Percentiles rank a stretch among this genome's conserved stretches.
These are phyloP conservation scores for Brassica carinata DNA, from an alignment of 345 rosid species.

Conservation along the genomic window DNA sequence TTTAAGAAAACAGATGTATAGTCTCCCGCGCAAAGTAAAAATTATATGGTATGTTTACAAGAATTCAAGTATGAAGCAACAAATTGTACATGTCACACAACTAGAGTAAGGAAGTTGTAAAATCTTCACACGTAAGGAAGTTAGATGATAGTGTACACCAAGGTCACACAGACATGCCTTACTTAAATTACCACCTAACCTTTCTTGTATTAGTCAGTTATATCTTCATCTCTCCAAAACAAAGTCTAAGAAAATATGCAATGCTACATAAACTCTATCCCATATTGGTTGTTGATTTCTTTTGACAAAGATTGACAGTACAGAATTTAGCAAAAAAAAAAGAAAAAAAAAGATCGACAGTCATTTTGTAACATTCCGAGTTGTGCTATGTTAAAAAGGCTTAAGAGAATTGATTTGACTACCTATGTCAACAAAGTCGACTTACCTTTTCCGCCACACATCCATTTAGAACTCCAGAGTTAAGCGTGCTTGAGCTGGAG, in stretches of 20 bases:
- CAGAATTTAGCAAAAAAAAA: too few relatives aligned
- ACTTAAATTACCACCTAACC: background rate
- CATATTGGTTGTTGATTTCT: background rate
- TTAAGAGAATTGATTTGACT: too few relatives aligned
- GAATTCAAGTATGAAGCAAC: background rate
- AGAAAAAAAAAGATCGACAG: too few relatives aligned
- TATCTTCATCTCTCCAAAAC: background rate
- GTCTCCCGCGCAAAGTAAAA: background rate
- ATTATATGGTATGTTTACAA: background rate
- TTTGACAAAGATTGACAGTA: slow-evolving; percentile 11
- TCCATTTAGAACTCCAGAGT: too few relatives aligned
- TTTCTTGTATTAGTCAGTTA: background rate
- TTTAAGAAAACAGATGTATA: background rate
- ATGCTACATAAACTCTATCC: background rate
- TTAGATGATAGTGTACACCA: background rate
- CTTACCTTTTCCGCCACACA: too few relatives aligned
- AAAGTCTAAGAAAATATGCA: background rate
- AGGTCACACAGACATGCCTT: background rate
- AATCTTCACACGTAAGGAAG: background rate
- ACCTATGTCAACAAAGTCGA: too few relatives aligned
- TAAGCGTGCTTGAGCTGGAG: too few relatives aligned
- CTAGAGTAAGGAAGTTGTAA: background rate
- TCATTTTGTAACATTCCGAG: too few relatives aligned
- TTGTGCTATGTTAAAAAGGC: too few relatives aligned
- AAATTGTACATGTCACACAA: background rate